Conservation (phyloP, 768 basidiomycete genomes). For the Suillus paluster region DNA sequence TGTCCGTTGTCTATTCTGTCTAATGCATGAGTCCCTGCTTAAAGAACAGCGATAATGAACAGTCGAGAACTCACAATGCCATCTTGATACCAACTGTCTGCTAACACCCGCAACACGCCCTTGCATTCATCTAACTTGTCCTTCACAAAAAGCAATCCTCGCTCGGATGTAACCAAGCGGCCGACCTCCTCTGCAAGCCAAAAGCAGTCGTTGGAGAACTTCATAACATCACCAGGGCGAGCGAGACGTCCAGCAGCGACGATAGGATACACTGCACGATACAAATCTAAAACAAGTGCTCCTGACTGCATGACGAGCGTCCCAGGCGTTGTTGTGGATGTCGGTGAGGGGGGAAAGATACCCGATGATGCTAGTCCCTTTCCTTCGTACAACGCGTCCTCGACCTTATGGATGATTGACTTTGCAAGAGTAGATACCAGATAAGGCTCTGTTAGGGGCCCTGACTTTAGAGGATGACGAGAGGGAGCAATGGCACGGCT, state of each 20-base stretch:
- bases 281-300: constrained; percentile 73
- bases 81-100: constrained; percentile 73
- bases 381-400: constrained; percentile 69
- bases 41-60: background rate
- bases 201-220: constrained; percentile 81
- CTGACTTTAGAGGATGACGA: constrained; percentile 23
- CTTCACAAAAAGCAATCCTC: constrained; percentile 36
- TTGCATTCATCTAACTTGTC: constrained; percentile 57
- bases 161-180: constrained; percentile 30
- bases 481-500: no score
- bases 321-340: constrained; percentile 47
- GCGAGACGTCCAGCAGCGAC: constrained; percentile 52
- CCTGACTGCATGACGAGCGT: constrained; percentile 63
- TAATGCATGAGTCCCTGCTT: background rate
- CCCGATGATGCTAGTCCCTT: constrained; percentile 61
- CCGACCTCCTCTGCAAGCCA: constrained; percentile 61
- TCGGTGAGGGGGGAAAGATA: constrained; percentile 45
- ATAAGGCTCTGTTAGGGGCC: constrained; percentile 53
- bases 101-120: constrained; percentile 54
- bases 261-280: constrained; percentile 78
- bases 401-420: constrained; percentile 57
- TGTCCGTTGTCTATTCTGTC: constrained; percentile 28
- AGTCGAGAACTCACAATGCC: constrained; percentile 57
- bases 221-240: constrained; percentile 62
- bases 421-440: constrained; percentile 61